Base-by-base conservation (phyloP, 805 yeast genomes). In the Sungouiella blattae region DNA sequence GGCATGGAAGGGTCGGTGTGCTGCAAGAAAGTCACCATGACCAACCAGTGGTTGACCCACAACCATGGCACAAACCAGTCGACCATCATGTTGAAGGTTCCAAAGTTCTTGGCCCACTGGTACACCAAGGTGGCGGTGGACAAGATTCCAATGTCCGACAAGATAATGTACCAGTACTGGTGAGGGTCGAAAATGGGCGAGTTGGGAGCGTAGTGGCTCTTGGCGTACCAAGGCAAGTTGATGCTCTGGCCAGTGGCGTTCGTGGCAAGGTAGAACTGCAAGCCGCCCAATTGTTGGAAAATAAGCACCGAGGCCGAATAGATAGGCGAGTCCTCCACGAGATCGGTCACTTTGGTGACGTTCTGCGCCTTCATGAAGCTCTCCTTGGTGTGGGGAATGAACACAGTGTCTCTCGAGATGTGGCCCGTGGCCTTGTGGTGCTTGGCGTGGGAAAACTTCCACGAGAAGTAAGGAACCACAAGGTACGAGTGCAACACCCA, bases 351-450 rank as follows among this genome's bases (percentile, higher is more conserved):
- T 35, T 52, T 49, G 6, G 59, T 49, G 39, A 54, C 66, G 9
- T 61, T 55, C 9, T 11, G 6, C 25, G 52, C 47, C 44, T 59
- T 63, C 22, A 64, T 34, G 41, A 55, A 71, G 41, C 67, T 71
- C 38, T 74, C 65, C 49, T 72, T 73, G 29, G 77, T 73, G 49
- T 61, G 61, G 36, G 83, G 83, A 28, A 77, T 55, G 52, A 76
- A 77, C 23, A 77, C 83, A 69, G 73, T 76, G 58, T 77, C 83
- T 55, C 71, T 69, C 34, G 74, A 66, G 46, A 76, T 56, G 54
- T 77, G 78, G 44, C 82, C 83, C 16, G 82, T 77, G 29, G 77
- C 77, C 60, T 77, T 75, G 57, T 77, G 83, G 56, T 77, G 83
- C 52, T 74, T 77, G 27, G 75, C 66, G 49, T 77, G 83, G 33